These are phyloP conservation scores for Exutisphaerella laricina DNA, from an alignment of 2,329 filamentous ascomycete genomes.

Conservation along the genomic window DNA sequence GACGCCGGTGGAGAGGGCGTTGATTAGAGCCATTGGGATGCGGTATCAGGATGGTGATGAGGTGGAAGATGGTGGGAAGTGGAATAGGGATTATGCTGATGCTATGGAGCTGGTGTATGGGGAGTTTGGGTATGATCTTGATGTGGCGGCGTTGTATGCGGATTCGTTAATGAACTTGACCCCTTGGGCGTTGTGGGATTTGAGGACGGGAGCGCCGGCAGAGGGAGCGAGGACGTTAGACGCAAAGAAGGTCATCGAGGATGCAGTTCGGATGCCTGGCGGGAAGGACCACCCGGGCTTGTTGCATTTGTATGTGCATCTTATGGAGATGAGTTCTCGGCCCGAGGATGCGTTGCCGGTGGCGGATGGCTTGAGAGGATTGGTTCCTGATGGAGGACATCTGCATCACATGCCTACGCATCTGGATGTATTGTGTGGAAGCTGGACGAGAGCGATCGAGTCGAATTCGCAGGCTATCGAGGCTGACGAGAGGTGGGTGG, in stretches of 20 bases:
- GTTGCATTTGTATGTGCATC: slow-evolving; percentile 69
- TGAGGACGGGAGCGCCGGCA: slow-evolving; percentile 53
- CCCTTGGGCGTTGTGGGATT: slow-evolving; percentile 60
- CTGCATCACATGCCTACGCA: slow-evolving; percentile 73
- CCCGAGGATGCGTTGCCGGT: slow-evolving; percentile 59
- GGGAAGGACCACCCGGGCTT: slow-evolving; percentile 60
- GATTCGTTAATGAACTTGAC: slow-evolving; percentile 62
- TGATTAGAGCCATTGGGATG: slow-evolving; percentile 57
- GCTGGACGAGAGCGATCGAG: slow-evolving; percentile 61
- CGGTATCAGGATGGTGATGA: slow-evolving; percentile 53
- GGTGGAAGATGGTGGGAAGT: slow-evolving; percentile 49
- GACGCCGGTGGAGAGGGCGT: slow-evolving; percentile 53
- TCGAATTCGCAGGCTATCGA: slow-evolving; percentile 62
- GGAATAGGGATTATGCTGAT: slow-evolving; percentile 57
- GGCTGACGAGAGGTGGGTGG: slow-evolving; percentile 63
- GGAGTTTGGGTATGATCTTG: slow-evolving; percentile 52
- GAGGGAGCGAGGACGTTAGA: slow-evolving; percentile 53
- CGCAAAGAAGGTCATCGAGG: slow-evolving; percentile 54
- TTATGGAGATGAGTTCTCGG: slow-evolving; percentile 68
- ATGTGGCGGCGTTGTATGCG: slow-evolving; percentile 59
- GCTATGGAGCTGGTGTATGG: slow-evolving; percentile 55
- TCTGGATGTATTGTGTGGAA: slow-evolving; percentile 66
- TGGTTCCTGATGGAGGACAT: slow-evolving; percentile 66
- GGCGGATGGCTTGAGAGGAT: slow-evolving; percentile 57
- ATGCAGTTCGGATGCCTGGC: slow-evolving; percentile 47